Base-by-base conservation (phyloP, 768 basidiomycete species). In the Gymnopilus dilepis region DNA sequence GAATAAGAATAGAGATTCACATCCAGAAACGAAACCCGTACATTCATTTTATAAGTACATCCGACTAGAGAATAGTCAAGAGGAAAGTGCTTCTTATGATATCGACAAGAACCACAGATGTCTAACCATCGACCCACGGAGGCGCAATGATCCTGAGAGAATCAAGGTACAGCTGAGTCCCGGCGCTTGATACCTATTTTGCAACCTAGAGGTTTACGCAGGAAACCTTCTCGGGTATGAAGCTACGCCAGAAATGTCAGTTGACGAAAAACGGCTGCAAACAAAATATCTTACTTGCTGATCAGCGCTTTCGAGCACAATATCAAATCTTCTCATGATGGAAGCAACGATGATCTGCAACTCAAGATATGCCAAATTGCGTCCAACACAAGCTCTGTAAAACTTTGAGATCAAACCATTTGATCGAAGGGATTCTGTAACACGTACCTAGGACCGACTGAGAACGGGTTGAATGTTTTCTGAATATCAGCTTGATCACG, bases 381-480 rank as follows among this genome's bases (percentile, higher is more conserved):
- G 83, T 8, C 94, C 94, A 19, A 96, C 91, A 70, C 94, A 96
- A 15, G 86, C 90, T 48, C 93, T 90, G 63, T 37, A 34, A 59
- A 45, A 58, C 37, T 54, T 61, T 50, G 58, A 43, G 48, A 63
- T 59, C 33, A 63, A 31, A 45, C 55, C 26, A 55, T 13, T 11
- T 9, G 34, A 43, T 19, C 38, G 31, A 52, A 43, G 50, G 21
- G 3, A 38, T 22, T 41, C n/a, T n/a, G 8, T 2, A 13, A 24
- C 8, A 75, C 80, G 56, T 68, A 87, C 88, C 91, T 81, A 15
- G 94, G 94, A 2, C 94, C 94, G 61, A 84, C 84, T 1, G 91
- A 93, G 73, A 94, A 95, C 0, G 92, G 91, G 67, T 95, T 95
- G 72, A 95, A 95, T 0, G 88, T 82, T 72, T 83, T 87, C 67